Evolutionary conservation across 2,329 filamentous ascomycete species (phyloP).

Genomic region (Pyrenophora tritici-repentis): DNA sequence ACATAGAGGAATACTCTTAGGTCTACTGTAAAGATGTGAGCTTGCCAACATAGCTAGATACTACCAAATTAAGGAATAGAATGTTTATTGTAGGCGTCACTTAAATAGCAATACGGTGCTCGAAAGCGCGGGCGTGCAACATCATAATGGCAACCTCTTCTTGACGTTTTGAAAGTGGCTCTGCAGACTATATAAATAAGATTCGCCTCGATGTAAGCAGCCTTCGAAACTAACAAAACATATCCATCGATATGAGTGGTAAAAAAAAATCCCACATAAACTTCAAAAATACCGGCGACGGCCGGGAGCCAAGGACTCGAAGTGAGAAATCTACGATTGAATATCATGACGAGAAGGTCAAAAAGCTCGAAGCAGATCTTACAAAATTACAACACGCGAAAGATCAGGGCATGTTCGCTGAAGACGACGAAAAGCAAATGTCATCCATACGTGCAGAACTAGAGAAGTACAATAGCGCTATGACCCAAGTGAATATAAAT

Average conservation of each 20-base stretch:
- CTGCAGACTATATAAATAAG: conserved; percentile 8
- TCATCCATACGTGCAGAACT: neutral
- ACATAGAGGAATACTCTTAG: neutral
- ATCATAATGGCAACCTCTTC: neutral
- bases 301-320: neutral
- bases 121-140: neutral
- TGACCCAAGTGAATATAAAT: neutral
- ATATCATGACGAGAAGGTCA: neutral
- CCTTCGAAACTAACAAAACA: neutral
- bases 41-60: neutral
- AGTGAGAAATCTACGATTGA: neutral
- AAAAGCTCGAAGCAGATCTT: conserved; percentile 9
- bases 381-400: neutral
- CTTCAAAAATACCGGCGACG: no score
- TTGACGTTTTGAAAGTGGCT: conserved; percentile 1
- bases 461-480: neutral
- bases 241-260: neutral
- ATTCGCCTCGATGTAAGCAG: neutral
- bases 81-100: neutral
- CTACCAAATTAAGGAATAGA: conserved; percentile 1
- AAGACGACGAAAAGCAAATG: neutral
- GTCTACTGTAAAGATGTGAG: neutral
- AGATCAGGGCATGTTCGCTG: neutral
- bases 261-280: no score
- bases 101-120: neutral